phyloP scores from a whole-genome alignment of 2,329 filamentous ascomycete genomes.

The Sporothrix luriei region DNA sequence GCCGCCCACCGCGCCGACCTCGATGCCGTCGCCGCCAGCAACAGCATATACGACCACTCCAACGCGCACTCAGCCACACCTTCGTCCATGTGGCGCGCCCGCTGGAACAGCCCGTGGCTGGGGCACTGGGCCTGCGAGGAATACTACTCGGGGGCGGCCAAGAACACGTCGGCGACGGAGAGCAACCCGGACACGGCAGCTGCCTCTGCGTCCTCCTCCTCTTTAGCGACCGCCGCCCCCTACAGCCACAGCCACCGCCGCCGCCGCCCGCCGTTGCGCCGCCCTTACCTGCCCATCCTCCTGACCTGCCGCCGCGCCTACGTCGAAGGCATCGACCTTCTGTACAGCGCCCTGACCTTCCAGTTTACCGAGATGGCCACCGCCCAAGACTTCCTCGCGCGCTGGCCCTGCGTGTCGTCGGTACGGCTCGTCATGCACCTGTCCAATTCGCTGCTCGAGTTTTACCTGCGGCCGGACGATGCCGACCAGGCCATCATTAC shows the following conservation, averaged over 20 bases:
- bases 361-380: slow-evolving; percentile 40
- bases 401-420: slow-evolving; percentile 35
- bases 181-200: not conserved
- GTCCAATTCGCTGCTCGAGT: slow-evolving; percentile 38
- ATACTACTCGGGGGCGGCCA: not conserved
- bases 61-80: slow-evolving; percentile 10
- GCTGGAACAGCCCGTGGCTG: slow-evolving; percentile 26
- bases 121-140: slow-evolving; percentile 30
- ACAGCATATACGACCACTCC: slow-evolving; percentile 11
- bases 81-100: slow-evolving; percentile 15
- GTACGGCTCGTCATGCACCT: slow-evolving; percentile 40
- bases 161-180: not conserved
- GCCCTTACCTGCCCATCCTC: slow-evolving; percentile 36
- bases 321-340: slow-evolving; percentile 37
- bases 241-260: slow-evolving; percentile 11
- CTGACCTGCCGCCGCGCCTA: slow-evolving; percentile 36
- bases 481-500: slow-evolving; percentile 22
- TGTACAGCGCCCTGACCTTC: slow-evolving; percentile 40
- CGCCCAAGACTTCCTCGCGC: slow-evolving; percentile 38
- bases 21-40: not conserved
- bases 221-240: not conserved
- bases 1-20: slow-evolving; percentile 8
- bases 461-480: slow-evolving; percentile 36
- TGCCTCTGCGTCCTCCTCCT: not conserved
- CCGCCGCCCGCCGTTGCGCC: slow-evolving; percentile 17